Conservation (phyloP, 352 stramenopile genomes). For the Phytopythium litorale region DNA sequence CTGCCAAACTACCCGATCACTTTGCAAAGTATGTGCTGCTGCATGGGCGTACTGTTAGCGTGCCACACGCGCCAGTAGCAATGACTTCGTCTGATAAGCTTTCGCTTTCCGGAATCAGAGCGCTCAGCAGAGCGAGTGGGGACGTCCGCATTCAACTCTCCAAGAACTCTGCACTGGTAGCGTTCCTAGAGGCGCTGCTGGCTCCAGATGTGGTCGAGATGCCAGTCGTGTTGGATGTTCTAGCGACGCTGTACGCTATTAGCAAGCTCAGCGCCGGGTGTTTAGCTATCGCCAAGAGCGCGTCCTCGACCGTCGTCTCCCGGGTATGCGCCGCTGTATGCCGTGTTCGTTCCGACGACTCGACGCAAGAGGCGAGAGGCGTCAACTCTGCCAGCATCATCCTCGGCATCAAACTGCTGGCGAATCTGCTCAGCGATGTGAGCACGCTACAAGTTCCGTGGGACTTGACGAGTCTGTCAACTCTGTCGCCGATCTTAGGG, state of each 20-base stretch:
- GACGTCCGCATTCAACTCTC: constrained; percentile 26
- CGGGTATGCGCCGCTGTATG: neutral
- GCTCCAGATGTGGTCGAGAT: constrained; percentile 1
- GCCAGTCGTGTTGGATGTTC: constrained; percentile 15
- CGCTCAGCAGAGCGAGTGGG: constrained; percentile 31
- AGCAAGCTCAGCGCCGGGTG: constrained; percentile 11
- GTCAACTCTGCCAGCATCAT: constrained; percentile 1
- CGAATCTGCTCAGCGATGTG: constrained; percentile 35
- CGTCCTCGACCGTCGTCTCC: neutral
- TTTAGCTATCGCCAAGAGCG: constrained; percentile 1
- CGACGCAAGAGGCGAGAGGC: neutral
- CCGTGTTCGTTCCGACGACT: neutral
- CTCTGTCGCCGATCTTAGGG: constrained; percentile 26
- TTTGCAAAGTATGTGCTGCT: constrained; percentile 41
- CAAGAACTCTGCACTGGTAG: constrained; percentile 21
- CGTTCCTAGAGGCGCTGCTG: constrained; percentile 26
- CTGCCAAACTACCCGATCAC: constrained; percentile 43
- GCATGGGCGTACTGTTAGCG: neutral
- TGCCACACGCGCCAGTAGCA: neutral
- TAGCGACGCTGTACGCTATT: constrained; percentile 18
- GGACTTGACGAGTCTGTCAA: constrained; percentile 13
- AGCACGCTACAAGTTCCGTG: constrained; percentile 18
- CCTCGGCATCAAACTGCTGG: constrained; percentile 40
- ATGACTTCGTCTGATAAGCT: neutral
- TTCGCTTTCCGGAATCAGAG: constrained; percentile 29